A percentile compares a stretch with the other conserved stretches of the same genome.
Evolutionary conservation across 768 basidiomycete species (phyloP).

Genomic region (Mycena indigotica): DNA sequence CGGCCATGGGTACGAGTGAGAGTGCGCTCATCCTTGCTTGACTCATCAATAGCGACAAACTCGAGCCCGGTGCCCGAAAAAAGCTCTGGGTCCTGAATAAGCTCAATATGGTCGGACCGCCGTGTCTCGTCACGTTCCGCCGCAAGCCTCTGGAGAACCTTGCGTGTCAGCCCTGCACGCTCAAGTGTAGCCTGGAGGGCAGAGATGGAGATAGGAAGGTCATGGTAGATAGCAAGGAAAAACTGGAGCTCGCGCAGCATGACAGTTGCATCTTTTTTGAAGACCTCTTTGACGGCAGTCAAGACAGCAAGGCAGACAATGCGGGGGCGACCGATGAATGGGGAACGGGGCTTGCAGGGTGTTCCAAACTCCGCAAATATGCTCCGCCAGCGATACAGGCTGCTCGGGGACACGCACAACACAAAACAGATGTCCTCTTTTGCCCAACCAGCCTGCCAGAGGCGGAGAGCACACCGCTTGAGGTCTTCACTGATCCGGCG

Average conservation of each 20-base stretch:
- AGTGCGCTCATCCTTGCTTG: not conserved
- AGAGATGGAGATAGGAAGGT: constrained; percentile 17
- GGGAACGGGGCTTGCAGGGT: constrained; percentile 18
- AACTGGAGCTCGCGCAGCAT: not conserved
- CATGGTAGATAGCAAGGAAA: constrained; percentile 11
- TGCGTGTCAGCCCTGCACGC: constrained; percentile 21
- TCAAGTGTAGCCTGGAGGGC: constrained; percentile 17
- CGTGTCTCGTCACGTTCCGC: constrained; percentile 16
- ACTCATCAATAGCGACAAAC: not conserved
- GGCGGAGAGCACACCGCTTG: constrained; percentile 22
- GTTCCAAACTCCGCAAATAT: constrained; percentile 21
- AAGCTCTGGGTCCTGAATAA: not conserved
- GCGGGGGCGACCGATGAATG: constrained; percentile 20
- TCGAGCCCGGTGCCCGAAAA: not conserved
- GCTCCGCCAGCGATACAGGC: constrained; percentile 24
- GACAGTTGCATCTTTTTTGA: not conserved
- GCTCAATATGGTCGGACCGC: not conserved
- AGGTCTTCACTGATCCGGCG: constrained; percentile 15
- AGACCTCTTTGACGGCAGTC: not conserved
- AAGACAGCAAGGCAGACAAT: constrained; percentile 17
- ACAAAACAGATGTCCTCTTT: constrained; percentile 21
- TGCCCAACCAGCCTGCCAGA: constrained; percentile 25
- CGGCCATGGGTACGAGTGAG: not conserved
- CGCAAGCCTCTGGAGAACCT: constrained; percentile 20
- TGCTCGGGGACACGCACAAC: constrained; percentile 18